Evolutionary conservation across 2,329 filamentous ascomycete genomes (phyloP).

Genomic region (Trichothecium roseum): DNA sequence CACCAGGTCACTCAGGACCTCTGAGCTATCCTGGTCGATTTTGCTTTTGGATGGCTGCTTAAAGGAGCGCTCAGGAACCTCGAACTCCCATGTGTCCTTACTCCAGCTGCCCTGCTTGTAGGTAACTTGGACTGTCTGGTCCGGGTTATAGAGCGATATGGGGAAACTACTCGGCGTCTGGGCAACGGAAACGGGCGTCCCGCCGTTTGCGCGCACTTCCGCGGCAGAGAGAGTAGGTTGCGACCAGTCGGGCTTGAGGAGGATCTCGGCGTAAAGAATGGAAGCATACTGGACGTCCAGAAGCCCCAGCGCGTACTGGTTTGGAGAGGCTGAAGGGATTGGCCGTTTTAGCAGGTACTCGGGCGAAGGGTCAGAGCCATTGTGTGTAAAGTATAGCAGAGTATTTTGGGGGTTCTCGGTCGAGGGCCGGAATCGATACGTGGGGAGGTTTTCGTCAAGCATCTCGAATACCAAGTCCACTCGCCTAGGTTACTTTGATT

Average conservation of each 20-base stretch:
- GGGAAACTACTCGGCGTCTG: slow-evolving; percentile 67
- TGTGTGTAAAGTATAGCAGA: slow-evolving; percentile 51
- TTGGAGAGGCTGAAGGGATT: slow-evolving; percentile 55
- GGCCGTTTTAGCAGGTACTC: slow-evolving; percentile 76
- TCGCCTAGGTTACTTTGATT: no score
- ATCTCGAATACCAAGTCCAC: slow-evolving; percentile 42
- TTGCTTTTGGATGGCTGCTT: slow-evolving; percentile 66
- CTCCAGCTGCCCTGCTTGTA: slow-evolving; percentile 70
- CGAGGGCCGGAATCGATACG: slow-evolving; percentile 43
- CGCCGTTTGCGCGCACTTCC: slow-evolving; percentile 61
- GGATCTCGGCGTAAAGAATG: slow-evolving; percentile 78
- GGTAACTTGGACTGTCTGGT: slow-evolving; percentile 66
- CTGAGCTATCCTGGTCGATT: slow-evolving; percentile 60
- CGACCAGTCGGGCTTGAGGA: slow-evolving; percentile 76
- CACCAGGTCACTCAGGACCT: slow-evolving; percentile 34
- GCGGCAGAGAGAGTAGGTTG: slow-evolving; percentile 74
- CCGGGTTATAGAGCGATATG: slow-evolving; percentile 90
- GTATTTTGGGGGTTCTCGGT: slow-evolving; percentile 44
- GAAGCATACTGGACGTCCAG: slow-evolving; percentile 73
- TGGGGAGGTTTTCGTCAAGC: slow-evolving; percentile 92
- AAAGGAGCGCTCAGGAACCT: slow-evolving; percentile 80
- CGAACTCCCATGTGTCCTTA: slow-evolving; percentile 80
- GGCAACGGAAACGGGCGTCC: slow-evolving; percentile 53
- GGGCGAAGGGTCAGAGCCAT: slow-evolving; percentile 70
- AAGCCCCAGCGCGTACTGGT: slow-evolving; percentile 78